Percentiles rank a stretch among this genome's conserved stretches.
These are phyloP conservation scores for Magnaporthales sp. DNA, from an alignment of 2,329 filamentous ascomycete species.

Conservation along the genomic window DNA sequence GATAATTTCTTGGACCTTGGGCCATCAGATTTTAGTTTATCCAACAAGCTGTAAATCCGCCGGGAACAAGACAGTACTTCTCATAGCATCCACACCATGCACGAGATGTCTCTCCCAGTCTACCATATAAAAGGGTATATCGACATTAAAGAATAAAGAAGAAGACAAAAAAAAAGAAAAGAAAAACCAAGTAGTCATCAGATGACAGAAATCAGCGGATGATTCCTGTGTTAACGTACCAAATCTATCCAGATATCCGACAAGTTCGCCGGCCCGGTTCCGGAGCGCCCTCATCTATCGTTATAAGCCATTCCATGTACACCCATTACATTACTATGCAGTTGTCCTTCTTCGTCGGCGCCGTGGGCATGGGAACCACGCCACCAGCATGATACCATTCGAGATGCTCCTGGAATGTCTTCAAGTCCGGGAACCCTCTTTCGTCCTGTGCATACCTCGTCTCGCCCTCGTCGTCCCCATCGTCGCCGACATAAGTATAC, in stretches of 20 bases:
- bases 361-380: constrained; percentile 26
- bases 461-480: constrained; percentile 42
- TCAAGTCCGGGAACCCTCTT: constrained; percentile 37
- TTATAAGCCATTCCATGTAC: neutral
- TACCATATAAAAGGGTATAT: constrained; percentile 1
- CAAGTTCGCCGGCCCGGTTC: neutral
- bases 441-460: constrained; percentile 38
- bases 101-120: neutral
- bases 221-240: neutral
- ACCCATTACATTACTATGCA: constrained; percentile 23
- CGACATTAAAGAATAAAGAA: neutral
- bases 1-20: neutral
- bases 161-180: neutral
- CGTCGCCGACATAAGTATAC: constrained; percentile 36
- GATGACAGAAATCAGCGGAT: constrained; percentile 1
- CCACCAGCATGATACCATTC: constrained; percentile 45
- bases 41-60: neutral
- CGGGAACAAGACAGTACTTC: neutral
- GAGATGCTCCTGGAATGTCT: constrained; percentile 43
- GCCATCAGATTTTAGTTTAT: neutral
- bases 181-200: constrained; percentile 1
- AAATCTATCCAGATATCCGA: neutral
- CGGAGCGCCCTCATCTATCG: neutral
- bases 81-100: neutral
- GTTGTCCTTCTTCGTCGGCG: constrained; percentile 23